Conservation (phyloP, 73 alveolate genomes). For the Blepharisma stoltei region DNA sequence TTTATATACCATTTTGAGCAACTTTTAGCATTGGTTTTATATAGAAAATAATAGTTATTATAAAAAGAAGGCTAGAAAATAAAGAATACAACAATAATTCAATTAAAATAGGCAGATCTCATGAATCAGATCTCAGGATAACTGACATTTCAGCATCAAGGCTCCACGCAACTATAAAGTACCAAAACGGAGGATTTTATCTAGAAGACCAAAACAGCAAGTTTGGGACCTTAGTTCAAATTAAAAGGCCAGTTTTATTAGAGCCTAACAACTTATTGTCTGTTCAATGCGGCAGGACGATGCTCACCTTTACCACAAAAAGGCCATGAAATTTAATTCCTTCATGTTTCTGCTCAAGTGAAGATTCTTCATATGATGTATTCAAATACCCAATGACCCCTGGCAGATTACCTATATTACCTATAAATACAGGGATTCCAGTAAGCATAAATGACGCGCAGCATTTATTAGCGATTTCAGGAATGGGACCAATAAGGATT, state of each 20-base stretch:
- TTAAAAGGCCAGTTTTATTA: slow-evolving; percentile 12
- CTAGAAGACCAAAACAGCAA: slow-evolving; percentile 27
- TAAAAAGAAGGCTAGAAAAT: no score
- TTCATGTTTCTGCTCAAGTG: background rate
- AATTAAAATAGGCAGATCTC: slow-evolving; percentile 21
- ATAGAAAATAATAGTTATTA: no score
- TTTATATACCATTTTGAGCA: background rate
- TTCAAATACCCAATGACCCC: background rate
- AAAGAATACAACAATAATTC: slow-evolving; percentile 10
- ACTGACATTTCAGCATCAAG: slow-evolving; percentile 29
- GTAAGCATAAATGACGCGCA: slow-evolving; percentile 3
- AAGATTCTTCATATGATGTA: background rate
- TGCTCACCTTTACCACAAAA: background rate
- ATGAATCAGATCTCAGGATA: slow-evolving; percentile 27
- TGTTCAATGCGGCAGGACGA: slow-evolving; percentile 9
- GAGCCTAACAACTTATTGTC: background rate
- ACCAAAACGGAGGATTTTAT: background rate
- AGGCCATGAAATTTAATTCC: slow-evolving; percentile 25
- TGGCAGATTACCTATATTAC: background rate
- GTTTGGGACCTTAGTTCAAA: slow-evolving; percentile 20
- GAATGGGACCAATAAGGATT: background rate
- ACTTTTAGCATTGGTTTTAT: no score
- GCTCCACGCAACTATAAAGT: background rate
- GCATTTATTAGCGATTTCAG: background rate
- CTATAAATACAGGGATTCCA: slow-evolving; percentile 24